Base-by-base conservation (phyloP, 352 stramenopile genomes). In the Lagenidium giganteum region DNA sequence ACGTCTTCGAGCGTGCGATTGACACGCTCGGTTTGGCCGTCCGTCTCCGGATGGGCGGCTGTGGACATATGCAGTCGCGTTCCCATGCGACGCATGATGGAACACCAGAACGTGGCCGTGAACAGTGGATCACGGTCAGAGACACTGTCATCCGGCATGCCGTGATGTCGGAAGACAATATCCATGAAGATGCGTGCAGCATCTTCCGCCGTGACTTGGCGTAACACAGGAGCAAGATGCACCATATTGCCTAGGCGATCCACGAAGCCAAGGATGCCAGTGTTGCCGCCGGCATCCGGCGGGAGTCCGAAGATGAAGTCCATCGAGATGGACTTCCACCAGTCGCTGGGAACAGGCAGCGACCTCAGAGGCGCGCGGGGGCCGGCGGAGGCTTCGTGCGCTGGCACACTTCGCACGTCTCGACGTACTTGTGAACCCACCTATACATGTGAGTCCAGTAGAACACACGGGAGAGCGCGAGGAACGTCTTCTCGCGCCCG, bases 161-260 rank as follows among this genome's bases (percentile, higher is more conserved):
- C 27, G 27, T 32, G 27, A 14, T 13, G 27, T 13, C 27, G 27
- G 27, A 32, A 32, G 9, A 32, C 8, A 32, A 14, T 32, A 32
- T 32, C 27, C 27, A 32, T 14, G 27, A 32, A 32, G 27, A 32
- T 14, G 27, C 27, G 27, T 32, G 27, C 27, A 9, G 27, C 27
- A 32, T 14, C 27, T 9, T 9, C 27, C 27, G 27, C 27, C 8
- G 8, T 14, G 27, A 32, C 27, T 9, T 9, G 14, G 27, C 14
- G n/a, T 20, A 18, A 24, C 8, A 32, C 34, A 2, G 51, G 18
- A 48, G 31, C 36, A 38, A 58, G 36, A 36, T 61, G 48, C 2
- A 53, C 41, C 41, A 63, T 63, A 47, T 57, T 67, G 35, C 42
- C 55, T 13, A 59, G 42, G 8, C 51, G 40, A 17, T 62, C 45